Evolutionary conservation across 192 early-diverging fungal species (phyloP).

Genomic region (Glomus cerebriforme): DNA sequence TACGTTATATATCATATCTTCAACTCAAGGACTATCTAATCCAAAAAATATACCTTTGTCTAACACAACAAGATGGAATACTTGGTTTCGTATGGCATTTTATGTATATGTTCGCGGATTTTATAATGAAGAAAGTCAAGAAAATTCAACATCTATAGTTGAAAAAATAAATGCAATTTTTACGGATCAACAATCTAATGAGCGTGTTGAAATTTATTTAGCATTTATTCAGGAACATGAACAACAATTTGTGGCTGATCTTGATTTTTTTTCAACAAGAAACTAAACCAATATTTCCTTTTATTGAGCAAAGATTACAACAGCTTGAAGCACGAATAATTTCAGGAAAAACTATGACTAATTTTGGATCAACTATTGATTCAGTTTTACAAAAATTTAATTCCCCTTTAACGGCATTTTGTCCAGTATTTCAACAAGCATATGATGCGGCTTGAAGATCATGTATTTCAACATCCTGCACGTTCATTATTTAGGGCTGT

Average conservation of each 20-base stretch:
- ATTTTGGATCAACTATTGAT: background rate
- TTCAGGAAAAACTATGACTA: too few relatives aligned
- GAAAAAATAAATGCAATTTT: background rate
- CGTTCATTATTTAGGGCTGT: too few relatives aligned
- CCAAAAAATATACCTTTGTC: too few relatives aligned
- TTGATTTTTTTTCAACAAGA: conserved; percentile 9
- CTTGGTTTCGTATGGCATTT: too few relatives aligned
- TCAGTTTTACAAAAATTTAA: background rate
- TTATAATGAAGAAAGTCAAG: conserved; percentile 12
- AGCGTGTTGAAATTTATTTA: background rate
- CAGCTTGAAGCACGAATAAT: too few relatives aligned
- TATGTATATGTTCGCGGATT: background rate
- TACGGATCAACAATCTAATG: background rate
- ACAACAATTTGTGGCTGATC: background rate
- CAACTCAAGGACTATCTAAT: too few relatives aligned
- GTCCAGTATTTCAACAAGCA: too few relatives aligned
- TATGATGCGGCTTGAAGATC: too few relatives aligned
- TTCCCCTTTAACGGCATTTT: background rate
- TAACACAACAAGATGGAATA: too few relatives aligned
- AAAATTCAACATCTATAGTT: background rate
- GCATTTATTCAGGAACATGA: conserved; percentile 10
- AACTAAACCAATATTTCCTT: background rate
- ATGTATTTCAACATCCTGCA: too few relatives aligned
- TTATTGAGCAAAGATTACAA: conserved; percentile 14
- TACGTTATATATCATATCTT: too few relatives aligned